Base-by-base conservation (phyloP, 2,329 filamentous ascomycete species). In the Colletotrichum tropicicola region DNA sequence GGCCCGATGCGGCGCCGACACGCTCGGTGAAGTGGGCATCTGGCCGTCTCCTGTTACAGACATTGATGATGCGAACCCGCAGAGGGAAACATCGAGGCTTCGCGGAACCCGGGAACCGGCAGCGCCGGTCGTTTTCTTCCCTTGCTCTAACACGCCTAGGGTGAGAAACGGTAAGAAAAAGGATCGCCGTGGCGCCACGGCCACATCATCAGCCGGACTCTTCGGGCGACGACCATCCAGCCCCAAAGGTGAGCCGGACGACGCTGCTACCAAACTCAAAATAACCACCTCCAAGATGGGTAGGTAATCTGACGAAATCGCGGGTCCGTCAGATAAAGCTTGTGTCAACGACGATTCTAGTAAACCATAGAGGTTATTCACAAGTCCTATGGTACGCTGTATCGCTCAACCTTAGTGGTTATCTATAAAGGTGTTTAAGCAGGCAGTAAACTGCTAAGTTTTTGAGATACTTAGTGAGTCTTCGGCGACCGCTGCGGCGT, bases 181-280 rank as follows among this genome's bases (percentile, higher is more conserved):
- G 21, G 48, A 37, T 61, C 41, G 37, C 27, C 19, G 32, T 60
- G 56, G 56, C 49, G 28, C 44, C 28, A 35, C 32, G 19, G 62
- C 59, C 37, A 52, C 49, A 55, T 56, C 62, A 65, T 61, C 54
- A 52, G 37, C 58, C 49, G 57, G 44, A 21, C 51, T 45, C 23
- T 56, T 65, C 37, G 62, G 62, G 7, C 43, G 17, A 41, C 28
- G 19, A 39, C 49, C 48, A 35, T 41, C 51, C 7, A 21, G n/a
- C n/a, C n/a, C 52, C 21, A 37, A 37, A 39, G 13, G 17, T 1
- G 12, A 44, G 6, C 43, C 49, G 57, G 49, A 56, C 61, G 57
- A 27, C n/a, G 21, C n/a, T 28, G 39, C n/a, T 32, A 12, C 30
- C 30, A 35, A 13, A 15, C 32, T 35, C n/a, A n/a, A n/a, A n/a